These are phyloP conservation scores for Pseudoturritis turrita DNA, from an alignment of 345 rosid genomes.

Conservation along the genomic window DNA sequence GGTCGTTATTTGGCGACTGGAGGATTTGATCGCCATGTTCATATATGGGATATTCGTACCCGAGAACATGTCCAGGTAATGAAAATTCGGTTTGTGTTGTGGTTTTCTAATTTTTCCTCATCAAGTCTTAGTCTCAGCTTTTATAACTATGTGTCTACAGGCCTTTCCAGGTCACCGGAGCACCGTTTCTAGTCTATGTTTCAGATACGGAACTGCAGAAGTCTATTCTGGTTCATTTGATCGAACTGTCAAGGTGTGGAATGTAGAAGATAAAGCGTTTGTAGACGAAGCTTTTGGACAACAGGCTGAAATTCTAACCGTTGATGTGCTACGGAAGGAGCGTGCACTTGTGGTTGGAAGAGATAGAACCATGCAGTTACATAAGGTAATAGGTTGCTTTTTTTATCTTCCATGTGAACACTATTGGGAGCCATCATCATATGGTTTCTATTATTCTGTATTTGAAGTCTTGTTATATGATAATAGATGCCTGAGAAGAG, in stretches of 20 bases:
- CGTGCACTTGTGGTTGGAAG: conserved; percentile 77
- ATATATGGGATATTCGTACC: conserved; percentile 91
- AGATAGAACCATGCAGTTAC: conserved; percentile 77
- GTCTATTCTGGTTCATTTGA: conserved; percentile 98
- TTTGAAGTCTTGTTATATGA: conserved; percentile 20
- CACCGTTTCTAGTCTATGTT: conserved; percentile 77
- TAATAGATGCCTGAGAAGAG: conserved; percentile 74
- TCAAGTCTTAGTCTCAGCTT: not conserved
- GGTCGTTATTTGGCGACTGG: conserved; percentile 94
- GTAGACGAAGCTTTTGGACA: conserved; percentile 74
- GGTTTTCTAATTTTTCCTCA: not conserved
- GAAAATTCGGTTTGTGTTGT: not conserved
- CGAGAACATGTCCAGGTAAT: conserved; percentile 79
- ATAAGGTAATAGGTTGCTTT: conserved; percentile 26
- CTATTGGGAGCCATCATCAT: not conserved
- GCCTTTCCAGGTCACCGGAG: conserved; percentile 92
- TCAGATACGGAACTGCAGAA: conserved; percentile 81
- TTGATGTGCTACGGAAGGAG: conserved; percentile 79
- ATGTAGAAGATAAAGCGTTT: conserved; percentile 82
- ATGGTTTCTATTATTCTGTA: conserved; percentile 5
- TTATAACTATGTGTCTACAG: conserved; percentile 42
- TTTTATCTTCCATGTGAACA: not conserved
- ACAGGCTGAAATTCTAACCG: conserved; percentile 67
- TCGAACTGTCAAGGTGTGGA: conserved; percentile 82
- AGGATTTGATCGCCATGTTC: conserved; percentile 93